Percentiles rank a stretch among this genome's conserved stretches.
phyloP scores from a whole-genome alignment of 129 eudicot species.

The Flaveria bidentis region DNA sequence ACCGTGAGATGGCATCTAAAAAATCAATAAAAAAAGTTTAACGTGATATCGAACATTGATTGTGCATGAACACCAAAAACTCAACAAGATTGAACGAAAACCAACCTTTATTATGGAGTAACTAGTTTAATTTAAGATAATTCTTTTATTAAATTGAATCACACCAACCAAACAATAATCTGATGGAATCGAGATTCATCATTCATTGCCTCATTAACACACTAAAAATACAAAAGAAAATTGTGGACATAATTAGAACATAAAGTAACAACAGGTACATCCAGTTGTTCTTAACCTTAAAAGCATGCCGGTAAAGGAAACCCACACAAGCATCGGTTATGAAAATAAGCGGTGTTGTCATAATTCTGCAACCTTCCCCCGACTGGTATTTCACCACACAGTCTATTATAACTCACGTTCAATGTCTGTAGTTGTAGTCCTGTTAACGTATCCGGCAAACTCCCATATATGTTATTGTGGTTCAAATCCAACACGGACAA shows the following conservation, averaged over 20 bases:
- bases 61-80: conserved; percentile 11
- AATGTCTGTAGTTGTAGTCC: conserved; percentile 24
- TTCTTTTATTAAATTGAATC: not conserved
- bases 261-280: not conserved
- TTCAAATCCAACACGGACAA: conserved; percentile 48
- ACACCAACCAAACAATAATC: no score
- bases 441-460: conserved; percentile 39
- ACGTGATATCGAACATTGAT: not conserved
- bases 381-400: conserved; percentile 51
- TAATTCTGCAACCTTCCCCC: conserved; percentile 39
- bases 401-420: conserved; percentile 49
- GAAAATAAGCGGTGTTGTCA: conserved; percentile 34
- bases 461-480: conserved; percentile 53
- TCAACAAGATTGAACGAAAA: conserved; percentile 6
- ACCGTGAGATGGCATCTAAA: not conserved
- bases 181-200: no score
- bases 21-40: not conserved
- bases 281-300: not conserved
- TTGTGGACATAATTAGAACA: not conserved
- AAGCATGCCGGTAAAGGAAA: conserved; percentile 41
- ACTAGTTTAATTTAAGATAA: not conserved
- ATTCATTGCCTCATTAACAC: not conserved
- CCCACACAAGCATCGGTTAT: conserved; percentile 46
- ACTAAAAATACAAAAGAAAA: conserved; percentile 16
- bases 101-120: not conserved